Conservation (phyloP, 768 basidiomycete species). For the Suillus fuscotomentosus region DNA sequence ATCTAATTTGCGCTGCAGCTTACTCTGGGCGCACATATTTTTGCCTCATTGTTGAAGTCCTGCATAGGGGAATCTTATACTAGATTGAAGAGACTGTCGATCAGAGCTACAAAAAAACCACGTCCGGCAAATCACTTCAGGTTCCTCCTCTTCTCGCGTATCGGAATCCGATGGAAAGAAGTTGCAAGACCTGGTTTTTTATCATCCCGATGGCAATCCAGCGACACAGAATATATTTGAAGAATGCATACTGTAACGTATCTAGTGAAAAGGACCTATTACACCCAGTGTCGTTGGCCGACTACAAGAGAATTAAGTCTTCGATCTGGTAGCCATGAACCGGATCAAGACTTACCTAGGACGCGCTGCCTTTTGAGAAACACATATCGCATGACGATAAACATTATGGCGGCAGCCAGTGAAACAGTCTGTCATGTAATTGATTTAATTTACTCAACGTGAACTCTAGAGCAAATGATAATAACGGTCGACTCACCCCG, state of each 20-base stretch:
- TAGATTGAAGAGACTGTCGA: neutral
- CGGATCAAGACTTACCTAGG: neutral
- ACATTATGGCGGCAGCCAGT: neutral
- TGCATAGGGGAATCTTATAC: neutral
- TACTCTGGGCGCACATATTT: too few species aligned
- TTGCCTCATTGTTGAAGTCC: too few species aligned
- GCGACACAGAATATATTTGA: neutral
- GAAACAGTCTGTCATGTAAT: neutral
- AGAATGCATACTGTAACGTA: too few species aligned
- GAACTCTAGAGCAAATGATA: neutral
- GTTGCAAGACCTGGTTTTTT: neutral
- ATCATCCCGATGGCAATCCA: neutral
- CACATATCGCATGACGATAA: neutral
- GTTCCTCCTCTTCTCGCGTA: neutral
- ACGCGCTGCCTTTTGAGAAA: neutral
- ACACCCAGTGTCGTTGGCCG: neutral
- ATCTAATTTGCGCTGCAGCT: too few species aligned
- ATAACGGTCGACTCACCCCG: constrained; percentile 29
- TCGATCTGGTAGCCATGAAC: neutral
- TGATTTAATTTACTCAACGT: neutral
- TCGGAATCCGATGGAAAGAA: neutral
- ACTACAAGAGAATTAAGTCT: neutral
- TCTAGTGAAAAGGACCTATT: neutral
- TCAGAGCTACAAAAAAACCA: neutral
- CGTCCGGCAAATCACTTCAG: neutral